Conservation (phyloP, 805 yeast species). For the Maudiozyma bulderi region DNA sequence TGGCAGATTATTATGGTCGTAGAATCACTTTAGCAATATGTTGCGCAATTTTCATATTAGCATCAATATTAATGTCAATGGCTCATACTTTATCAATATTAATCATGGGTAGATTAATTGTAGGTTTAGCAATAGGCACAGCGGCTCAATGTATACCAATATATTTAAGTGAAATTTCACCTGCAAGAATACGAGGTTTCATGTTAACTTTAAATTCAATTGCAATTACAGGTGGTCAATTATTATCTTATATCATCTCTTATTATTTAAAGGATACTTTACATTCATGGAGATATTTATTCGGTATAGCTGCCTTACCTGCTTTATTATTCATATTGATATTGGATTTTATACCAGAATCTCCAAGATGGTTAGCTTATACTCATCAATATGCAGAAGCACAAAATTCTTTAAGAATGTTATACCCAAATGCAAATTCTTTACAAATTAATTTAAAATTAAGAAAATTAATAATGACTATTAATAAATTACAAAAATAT, state of each 20-base stretch:
- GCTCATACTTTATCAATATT: slow-evolving; percentile 32
- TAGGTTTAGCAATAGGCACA: slow-evolving; percentile 67
- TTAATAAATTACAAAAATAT: slow-evolving; percentile 25
- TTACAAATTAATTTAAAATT: slow-evolving; percentile 39
- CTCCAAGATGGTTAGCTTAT: slow-evolving; percentile 38
- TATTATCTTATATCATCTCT: slow-evolving; percentile 35
- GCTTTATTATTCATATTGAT: slow-evolving; percentile 32
- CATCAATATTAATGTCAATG: slow-evolving; percentile 42
- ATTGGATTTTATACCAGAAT: slow-evolving; percentile 40
- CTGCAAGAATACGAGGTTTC: slow-evolving; percentile 33
- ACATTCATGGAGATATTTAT: slow-evolving; percentile 33
- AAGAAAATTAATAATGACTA: slow-evolving; percentile 39
- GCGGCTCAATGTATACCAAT: slow-evolving; percentile 61
- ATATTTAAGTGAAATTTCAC: slow-evolving; percentile 44
- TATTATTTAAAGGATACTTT: slow-evolving; percentile 17
- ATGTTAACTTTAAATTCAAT: slow-evolving; percentile 32
- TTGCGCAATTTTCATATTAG: slow-evolving; percentile 37
- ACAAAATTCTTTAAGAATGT: slow-evolving; percentile 35
- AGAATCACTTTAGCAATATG: slow-evolving; percentile 32
- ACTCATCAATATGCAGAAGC: slow-evolving; percentile 29
- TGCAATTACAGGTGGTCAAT: slow-evolving; percentile 44
- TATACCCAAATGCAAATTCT: slow-evolving; percentile 35
- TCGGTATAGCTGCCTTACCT: slow-evolving; percentile 33
- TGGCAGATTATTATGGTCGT: slow-evolving; percentile 43
- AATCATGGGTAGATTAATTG: slow-evolving; percentile 47